Conservation (phyloP, 192 early-diverging fungal species). For the Coemansia sp. region DNA sequence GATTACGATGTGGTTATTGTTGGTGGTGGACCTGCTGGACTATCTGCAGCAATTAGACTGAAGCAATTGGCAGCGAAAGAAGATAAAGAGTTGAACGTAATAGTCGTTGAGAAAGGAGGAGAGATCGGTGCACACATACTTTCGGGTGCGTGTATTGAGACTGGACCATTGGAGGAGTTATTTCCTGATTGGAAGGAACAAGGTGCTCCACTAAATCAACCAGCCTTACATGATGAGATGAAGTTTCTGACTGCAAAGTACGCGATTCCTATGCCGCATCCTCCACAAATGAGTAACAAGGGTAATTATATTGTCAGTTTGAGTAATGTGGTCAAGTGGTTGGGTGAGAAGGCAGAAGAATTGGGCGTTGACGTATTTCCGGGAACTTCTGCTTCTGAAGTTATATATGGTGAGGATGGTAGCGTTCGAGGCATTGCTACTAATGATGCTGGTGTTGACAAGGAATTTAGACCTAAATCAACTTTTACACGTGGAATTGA, state of each 20-base stretch:
- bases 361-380: constrained; percentile 93
- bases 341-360: constrained; percentile 96
- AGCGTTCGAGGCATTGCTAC: constrained; percentile 89
- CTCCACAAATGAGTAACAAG: constrained; percentile 93
- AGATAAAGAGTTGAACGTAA: constrained; percentile 80
- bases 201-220: constrained; percentile 88
- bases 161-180: constrained; percentile 87
- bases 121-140: constrained; percentile 95
- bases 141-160: constrained; percentile 93
- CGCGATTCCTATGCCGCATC: constrained; percentile 83
- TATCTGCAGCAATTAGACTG: constrained; percentile 92
- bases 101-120: constrained; percentile 90
- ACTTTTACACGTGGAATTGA: constrained; percentile 94
- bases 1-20: constrained; percentile 96
- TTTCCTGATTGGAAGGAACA: constrained; percentile 98
- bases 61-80: constrained; percentile 86
- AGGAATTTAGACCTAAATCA: constrained; percentile 84
- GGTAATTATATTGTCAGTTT: constrained; percentile 98
- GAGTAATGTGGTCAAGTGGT: constrained; percentile 91
- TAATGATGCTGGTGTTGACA: constrained; percentile 92
- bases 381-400: constrained; percentile 86
- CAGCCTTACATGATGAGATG: constrained; percentile 82
- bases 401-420: constrained; percentile 90
- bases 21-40: constrained; percentile 90
- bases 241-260: constrained; percentile 72